These are phyloP conservation scores for Amanita rubescens DNA, from an alignment of 768 basidiomycete genomes.

Conservation along the genomic window DNA sequence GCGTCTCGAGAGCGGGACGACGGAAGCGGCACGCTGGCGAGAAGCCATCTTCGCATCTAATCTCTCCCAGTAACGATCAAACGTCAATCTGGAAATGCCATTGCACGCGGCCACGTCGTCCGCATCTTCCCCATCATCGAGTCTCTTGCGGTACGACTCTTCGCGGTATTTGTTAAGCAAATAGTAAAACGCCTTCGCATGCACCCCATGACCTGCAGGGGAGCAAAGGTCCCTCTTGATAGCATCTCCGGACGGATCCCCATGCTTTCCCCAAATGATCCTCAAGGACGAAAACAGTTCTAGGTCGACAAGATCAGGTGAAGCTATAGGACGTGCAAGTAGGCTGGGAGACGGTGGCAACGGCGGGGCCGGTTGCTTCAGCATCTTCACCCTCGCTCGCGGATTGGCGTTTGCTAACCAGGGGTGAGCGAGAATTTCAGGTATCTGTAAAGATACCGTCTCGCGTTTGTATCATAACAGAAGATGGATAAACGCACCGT, in stretches of 20 bases:
- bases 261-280: constrained; percentile 78
- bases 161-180: constrained; percentile 73
- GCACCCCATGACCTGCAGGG: constrained; percentile 58
- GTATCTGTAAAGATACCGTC: constrained; percentile 47
- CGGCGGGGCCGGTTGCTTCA: constrained; percentile 27
- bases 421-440: constrained; percentile 79
- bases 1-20: not conserved
- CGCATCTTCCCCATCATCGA: constrained; percentile 33
- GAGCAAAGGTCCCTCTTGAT: constrained; percentile 65
- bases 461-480: constrained; percentile 1
- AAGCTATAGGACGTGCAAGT: constrained; percentile 63
- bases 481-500: constrained; percentile 43
- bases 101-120: constrained; percentile 26
- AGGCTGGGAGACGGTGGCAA: constrained; percentile 58
- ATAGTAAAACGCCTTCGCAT: constrained; percentile 88
- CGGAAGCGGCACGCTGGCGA: constrained; percentile 3
- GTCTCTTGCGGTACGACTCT: constrained; percentile 34
- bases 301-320: constrained; percentile 62
- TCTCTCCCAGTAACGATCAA: constrained; percentile 34
- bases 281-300: constrained; percentile 74
- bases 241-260: constrained; percentile 40
- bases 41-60: not conserved
- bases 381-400: constrained; percentile 5
- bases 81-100: constrained; percentile 22
- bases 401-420: constrained; percentile 57